Evolutionary conservation across 73 alveolate species (phyloP).

Genomic region (Durusdinium trenchii): DNA sequence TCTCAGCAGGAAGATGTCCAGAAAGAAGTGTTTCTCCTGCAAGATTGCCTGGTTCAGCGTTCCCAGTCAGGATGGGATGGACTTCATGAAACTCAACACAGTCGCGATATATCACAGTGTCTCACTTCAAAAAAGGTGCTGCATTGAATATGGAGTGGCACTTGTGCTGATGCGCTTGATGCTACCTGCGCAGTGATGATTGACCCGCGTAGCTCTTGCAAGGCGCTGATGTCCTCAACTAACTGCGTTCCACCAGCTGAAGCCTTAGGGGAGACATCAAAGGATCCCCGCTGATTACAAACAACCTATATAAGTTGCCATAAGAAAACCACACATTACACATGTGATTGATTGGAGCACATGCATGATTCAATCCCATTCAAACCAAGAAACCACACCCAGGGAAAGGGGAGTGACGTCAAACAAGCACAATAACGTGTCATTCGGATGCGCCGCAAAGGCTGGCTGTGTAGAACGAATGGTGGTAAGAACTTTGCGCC

Average conservation of each 20-base stretch:
- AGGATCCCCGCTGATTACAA: neutral
- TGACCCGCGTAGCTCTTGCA: neutral
- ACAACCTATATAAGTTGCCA: neutral
- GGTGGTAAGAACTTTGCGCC: conserved; percentile 55
- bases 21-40: neutral
- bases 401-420: conserved; percentile 52
- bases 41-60: neutral
- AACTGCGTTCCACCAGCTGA: conserved; percentile 1
- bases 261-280: neutral
- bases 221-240: neutral
- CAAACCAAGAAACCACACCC: conserved; percentile 20
- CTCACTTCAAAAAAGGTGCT: neutral
- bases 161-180: neutral
- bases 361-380: neutral
- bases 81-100: neutral
- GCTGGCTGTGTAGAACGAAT: conserved; percentile 88
- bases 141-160: neutral
- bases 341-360: neutral
- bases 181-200: neutral
- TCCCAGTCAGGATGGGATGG: neutral
- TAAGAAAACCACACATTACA: neutral
- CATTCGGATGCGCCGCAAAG: neutral
- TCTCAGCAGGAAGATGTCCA: neutral
- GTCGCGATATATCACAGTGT: neutral
- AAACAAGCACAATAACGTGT: conserved; percentile 54